A percentile compares a stretch with the other conserved stretches of the same genome.
Conservation (phyloP, 2,329 filamentous ascomycete genomes). For the Colletotrichum cordylinicola region DNA sequence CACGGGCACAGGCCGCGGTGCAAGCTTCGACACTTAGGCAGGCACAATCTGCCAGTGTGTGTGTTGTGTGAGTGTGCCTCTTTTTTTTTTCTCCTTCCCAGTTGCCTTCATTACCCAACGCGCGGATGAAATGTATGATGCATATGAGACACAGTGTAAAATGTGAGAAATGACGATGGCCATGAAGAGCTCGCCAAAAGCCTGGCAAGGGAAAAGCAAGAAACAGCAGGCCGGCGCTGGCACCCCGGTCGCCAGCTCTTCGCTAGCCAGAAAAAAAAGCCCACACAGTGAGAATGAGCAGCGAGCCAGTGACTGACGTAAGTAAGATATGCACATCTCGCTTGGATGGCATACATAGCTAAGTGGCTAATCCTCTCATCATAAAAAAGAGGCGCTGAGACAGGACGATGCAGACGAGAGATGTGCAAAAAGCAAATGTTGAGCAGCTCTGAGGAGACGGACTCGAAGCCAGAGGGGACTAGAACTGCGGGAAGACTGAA, state of each 20-base stretch:
- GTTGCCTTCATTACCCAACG: background rate
- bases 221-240: background rate
- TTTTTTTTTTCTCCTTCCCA: background rate
- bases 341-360: slow-evolving; percentile 5
- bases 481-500: slow-evolving; percentile 19
- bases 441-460: slow-evolving; percentile 10
- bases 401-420: slow-evolving; percentile 20
- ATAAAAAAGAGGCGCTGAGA: slow-evolving; percentile 18
- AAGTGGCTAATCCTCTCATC: background rate
- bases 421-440: slow-evolving; percentile 20
- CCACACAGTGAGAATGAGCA: background rate
- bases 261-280: background rate
- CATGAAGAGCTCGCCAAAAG: background rate
- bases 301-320: slow-evolving; percentile 7
- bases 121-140: background rate
- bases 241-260: background rate
- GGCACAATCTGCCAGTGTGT: slow-evolving; percentile 1
- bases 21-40: background rate
- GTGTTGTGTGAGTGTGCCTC: background rate
- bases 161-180: slow-evolving; percentile 5
- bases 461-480: background rate
- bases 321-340: slow-evolving; percentile 12
- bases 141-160: slow-evolving; percentile 13
- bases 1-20: slow-evolving; percentile 10
- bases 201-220: slow-evolving; percentile 2